Conservation (phyloP, 2,329 filamentous ascomycete genomes). For the Aaosphaeria arxii region DNA sequence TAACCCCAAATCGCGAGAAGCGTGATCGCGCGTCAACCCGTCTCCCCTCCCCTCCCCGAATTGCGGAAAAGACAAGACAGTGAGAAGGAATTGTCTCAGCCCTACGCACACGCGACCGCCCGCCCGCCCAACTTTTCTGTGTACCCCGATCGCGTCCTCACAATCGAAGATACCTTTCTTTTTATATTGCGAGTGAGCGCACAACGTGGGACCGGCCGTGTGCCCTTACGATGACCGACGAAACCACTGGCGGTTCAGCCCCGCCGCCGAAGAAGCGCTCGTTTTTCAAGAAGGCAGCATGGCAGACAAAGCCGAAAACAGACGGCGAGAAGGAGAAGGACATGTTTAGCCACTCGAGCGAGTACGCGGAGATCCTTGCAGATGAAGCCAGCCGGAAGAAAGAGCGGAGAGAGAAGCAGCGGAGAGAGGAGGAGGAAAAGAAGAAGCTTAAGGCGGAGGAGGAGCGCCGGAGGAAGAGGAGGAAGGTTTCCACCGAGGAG, state of each 20-base stretch:
- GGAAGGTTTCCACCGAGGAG: slow-evolving; percentile 16
- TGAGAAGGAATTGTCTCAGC: too few relatives aligned
- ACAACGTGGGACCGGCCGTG: not conserved
- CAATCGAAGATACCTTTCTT: too few relatives aligned
- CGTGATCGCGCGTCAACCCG: slow-evolving; percentile 29
- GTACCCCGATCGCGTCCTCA: too few relatives aligned
- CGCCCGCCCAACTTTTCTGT: too few relatives aligned
- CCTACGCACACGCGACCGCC: too few relatives aligned
- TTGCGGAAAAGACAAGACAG: too few relatives aligned
- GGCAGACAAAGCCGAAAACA: slow-evolving; percentile 42
- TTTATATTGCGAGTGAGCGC: too few relatives aligned
- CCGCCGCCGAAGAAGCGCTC: slow-evolving; percentile 43
- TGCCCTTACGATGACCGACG: slow-evolving; percentile 23
- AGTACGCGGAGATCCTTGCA: slow-evolving; percentile 38
- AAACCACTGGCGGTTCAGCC: slow-evolving; percentile 9
- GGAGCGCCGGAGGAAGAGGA: slow-evolving; percentile 17
- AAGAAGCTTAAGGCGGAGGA: slow-evolving; percentile 11
- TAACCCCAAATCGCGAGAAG: slow-evolving; percentile 12
- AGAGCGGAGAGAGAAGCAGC: slow-evolving; percentile 18
- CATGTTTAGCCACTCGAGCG: slow-evolving; percentile 44
- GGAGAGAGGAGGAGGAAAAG: slow-evolving; percentile 14
- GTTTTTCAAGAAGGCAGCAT: slow-evolving; percentile 56
- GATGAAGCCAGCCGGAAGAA: slow-evolving; percentile 34
- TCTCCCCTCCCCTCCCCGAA: too few relatives aligned
- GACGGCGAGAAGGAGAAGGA: slow-evolving; percentile 25